These are phyloP conservation scores for Phoma sp. DNA, from an alignment of 2,329 filamentous ascomycete species.

Conservation along the genomic window DNA sequence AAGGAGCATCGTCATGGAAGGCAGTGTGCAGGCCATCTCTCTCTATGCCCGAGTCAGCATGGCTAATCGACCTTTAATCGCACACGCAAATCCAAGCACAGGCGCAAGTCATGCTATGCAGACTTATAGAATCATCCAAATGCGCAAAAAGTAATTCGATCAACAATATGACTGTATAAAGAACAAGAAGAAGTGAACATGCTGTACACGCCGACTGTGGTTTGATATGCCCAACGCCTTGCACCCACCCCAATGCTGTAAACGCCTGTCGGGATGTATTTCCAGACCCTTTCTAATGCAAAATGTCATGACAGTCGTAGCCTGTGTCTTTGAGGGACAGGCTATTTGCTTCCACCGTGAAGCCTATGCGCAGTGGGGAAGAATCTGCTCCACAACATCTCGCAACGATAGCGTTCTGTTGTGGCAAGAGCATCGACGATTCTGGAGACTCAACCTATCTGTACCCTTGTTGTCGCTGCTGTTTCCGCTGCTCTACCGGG, in stretches of 20 bases:
- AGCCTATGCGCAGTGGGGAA: background rate
- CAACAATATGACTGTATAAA: too few relatives aligned
- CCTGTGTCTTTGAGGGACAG: background rate
- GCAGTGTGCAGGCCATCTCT: too few relatives aligned
- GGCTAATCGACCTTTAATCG: too few relatives aligned
- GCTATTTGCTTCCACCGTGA: background rate
- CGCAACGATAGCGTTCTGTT: background rate
- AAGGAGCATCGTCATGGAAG: too few relatives aligned
- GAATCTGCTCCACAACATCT: background rate
- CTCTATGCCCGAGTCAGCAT: too few relatives aligned
- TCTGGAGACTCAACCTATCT: constrained; percentile 4
- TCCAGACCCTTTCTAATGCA: constrained; percentile 14
- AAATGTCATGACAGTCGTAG: constrained; percentile 15
- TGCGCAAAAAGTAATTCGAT: background rate
- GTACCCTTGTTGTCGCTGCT: constrained; percentile 26
- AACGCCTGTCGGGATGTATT: constrained; percentile 9
- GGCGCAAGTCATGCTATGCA: too few relatives aligned
- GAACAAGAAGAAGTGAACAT: background rate
- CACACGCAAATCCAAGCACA: too few relatives aligned
- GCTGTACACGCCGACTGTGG: background rate
- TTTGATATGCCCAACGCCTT: constrained; percentile 8
- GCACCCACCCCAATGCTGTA: constrained; percentile 9
- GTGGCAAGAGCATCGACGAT: background rate
- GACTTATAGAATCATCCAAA: background rate
- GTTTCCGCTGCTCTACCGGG: constrained; percentile 26